Evolutionary conservation across 2,329 filamentous ascomycete genomes (phyloP).

Genomic region (Neospermospora avenae): DNA sequence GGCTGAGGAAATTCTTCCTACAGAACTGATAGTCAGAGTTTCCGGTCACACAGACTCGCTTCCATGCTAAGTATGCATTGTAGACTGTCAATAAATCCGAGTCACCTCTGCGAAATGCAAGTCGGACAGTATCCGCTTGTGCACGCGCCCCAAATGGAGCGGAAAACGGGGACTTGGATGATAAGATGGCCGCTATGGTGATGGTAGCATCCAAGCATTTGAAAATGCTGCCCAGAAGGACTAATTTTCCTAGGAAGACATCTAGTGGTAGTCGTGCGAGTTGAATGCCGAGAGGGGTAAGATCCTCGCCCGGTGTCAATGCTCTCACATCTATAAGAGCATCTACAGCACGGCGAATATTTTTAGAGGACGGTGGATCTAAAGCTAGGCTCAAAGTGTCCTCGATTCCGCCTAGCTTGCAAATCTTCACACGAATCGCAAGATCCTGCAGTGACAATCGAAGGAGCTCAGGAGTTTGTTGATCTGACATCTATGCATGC

Average conservation of each 20-base stretch:
- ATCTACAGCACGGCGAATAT: slow-evolving; percentile 89
- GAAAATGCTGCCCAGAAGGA: slow-evolving; percentile 82
- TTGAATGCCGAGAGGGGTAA: slow-evolving; percentile 83
- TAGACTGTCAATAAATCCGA: slow-evolving; percentile 92
- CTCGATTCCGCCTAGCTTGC: slow-evolving; percentile 91
- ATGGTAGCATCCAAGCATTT: slow-evolving; percentile 88
- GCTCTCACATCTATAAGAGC: slow-evolving; percentile 91
- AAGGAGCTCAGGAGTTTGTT: slow-evolving; percentile 96
- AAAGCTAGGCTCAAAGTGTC: slow-evolving; percentile 83
- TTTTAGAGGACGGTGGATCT: slow-evolving; percentile 86
- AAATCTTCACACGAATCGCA: slow-evolving; percentile 95
- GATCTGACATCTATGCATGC: slow-evolving; percentile 66
- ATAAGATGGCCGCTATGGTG: slow-evolving; percentile 88
- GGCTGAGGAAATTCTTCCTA: slow-evolving; percentile 86
- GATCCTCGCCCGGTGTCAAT: slow-evolving; percentile 73
- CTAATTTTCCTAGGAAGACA: slow-evolving; percentile 91
- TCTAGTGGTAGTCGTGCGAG: slow-evolving; percentile 87
- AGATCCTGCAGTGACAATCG: slow-evolving; percentile 91
- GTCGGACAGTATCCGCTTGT: slow-evolving; percentile 76
- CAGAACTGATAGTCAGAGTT: slow-evolving; percentile 86
- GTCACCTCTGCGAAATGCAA: slow-evolving; percentile 78
- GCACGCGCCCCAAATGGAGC: slow-evolving; percentile 79
- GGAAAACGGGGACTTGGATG: slow-evolving; percentile 91
- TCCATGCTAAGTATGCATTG: slow-evolving; percentile 91
- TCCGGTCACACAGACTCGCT: slow-evolving; percentile 67